These are phyloP conservation scores for Boechera stricta DNA, from an alignment of 345 rosid genomes.

Conservation along the genomic window DNA sequence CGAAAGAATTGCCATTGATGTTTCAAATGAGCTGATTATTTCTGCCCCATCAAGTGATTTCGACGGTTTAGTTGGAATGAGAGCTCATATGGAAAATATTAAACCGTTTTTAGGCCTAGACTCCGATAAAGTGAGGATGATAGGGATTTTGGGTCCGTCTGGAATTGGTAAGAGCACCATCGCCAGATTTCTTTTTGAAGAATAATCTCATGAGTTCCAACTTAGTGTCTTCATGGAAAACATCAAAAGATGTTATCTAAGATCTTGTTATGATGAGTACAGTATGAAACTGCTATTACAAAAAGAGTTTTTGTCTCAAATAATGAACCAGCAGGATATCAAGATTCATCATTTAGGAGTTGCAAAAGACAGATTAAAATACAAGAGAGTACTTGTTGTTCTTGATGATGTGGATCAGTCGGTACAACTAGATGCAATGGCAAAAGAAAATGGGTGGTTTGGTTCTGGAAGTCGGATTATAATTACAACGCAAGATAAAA, in stretches of 20 bases:
- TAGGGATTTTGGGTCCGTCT: too few species aligned
- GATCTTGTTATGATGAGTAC: constrained; percentile 16
- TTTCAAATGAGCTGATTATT: neutral
- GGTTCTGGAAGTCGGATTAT: constrained; percentile 37
- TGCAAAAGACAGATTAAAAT: neutral
- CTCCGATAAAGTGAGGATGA: too few species aligned
- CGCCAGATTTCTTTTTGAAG: constrained; percentile 35
- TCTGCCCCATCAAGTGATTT: neutral
- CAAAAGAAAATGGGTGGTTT: constrained; percentile 2
- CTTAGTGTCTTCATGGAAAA: constrained; percentile 20
- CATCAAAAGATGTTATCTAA: neutral
- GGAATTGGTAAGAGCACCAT: constrained; percentile 43
- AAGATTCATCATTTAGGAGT: constrained; percentile 25
- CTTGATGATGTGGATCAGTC: constrained; percentile 32
- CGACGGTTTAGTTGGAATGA: neutral
- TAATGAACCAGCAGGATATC: constrained; percentile 36
- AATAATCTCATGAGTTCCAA: neutral
- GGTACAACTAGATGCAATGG: constrained; percentile 17
- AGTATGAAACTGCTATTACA: constrained; percentile 29
- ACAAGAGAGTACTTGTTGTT: constrained; percentile 39
- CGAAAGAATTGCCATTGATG: constrained; percentile 16
- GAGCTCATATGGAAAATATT: too few species aligned
- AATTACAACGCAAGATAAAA: constrained; percentile 36
- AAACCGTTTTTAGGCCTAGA: too few species aligned
- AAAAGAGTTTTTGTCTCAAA: constrained; percentile 41